Evolutionary conservation across 1,284 basidiomycete genomes (phyloP).

Genomic region (Pseudozyma thailandica): DNA sequence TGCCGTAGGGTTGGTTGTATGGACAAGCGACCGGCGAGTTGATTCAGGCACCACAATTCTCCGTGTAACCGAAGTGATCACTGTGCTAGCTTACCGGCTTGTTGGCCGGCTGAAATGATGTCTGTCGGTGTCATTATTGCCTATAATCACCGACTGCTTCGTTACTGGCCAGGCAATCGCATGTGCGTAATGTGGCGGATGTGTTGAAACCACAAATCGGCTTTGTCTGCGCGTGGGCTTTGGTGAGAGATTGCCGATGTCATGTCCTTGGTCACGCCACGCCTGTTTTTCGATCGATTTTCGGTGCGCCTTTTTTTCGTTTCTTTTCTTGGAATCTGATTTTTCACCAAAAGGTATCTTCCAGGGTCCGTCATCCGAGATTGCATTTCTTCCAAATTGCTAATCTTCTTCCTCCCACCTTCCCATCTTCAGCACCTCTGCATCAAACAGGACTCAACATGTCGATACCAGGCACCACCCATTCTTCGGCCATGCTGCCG

Average conservation of each 20-base stretch:
- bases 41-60: neutral
- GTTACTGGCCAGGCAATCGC: neutral
- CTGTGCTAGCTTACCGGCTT: neutral
- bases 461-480: slow-evolving; percentile 19
- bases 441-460: slow-evolving; percentile 5
- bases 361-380: neutral
- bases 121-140: no score
- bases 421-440: neutral
- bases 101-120: neutral
- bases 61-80: neutral
- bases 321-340: no score
- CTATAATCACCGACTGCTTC: no score
- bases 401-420: neutral
- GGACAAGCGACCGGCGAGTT: neutral
- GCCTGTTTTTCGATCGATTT: neutral
- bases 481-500: slow-evolving; percentile 25
- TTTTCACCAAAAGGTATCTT: no score
- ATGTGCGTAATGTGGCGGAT: no score
- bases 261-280: neutral
- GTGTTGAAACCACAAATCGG: no score
- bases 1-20: neutral
- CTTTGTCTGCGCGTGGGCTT: neutral
- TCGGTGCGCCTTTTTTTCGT: neutral
- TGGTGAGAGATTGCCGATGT: slow-evolving; percentile 12
- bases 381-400: slow-evolving; percentile 7